A percentile compares a stretch with the other conserved stretches of the same genome.
phyloP scores from a whole-genome alignment of 495 filamentous ascomycete species.

The Aspergillus homomorphus region DNA sequence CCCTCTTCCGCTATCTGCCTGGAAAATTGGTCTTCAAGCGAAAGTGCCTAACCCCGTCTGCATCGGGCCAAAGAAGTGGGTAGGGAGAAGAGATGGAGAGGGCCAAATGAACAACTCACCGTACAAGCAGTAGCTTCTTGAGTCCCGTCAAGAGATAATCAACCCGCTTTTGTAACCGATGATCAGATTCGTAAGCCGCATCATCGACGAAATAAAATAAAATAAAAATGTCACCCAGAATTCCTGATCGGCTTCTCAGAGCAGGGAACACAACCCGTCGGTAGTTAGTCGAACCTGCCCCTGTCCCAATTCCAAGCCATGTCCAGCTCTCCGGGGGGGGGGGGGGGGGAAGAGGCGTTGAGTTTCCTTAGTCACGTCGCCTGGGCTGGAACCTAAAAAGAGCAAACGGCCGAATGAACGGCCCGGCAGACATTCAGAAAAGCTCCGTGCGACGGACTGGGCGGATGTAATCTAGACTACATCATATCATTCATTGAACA shows the following conservation, averaged over 20 bases:
- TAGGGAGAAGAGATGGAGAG: background rate
- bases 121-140: background rate
- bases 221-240: background rate
- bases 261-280: no score
- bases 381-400: background rate
- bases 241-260: background rate
- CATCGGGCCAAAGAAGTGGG: slow-evolving; percentile 3
- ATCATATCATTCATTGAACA: slow-evolving; percentile 21
- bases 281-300: background rate
- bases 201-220: no score
- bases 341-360: background rate
- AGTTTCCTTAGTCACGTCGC: background rate
- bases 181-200: slow-evolving; percentile 1
- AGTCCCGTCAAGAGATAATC: background rate
- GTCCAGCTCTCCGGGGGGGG: background rate
- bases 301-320: background rate
- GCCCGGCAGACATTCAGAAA: background rate
- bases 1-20: background rate
- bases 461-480: slow-evolving; percentile 3
- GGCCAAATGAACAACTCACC: no score
- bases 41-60: background rate
- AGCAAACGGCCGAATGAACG: background rate
- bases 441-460: slow-evolving; percentile 5
- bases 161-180: background rate
- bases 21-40: background rate